phyloP scores from a whole-genome alignment of 2,329 filamentous ascomycete species.

The Talaromyces sp. region DNA sequence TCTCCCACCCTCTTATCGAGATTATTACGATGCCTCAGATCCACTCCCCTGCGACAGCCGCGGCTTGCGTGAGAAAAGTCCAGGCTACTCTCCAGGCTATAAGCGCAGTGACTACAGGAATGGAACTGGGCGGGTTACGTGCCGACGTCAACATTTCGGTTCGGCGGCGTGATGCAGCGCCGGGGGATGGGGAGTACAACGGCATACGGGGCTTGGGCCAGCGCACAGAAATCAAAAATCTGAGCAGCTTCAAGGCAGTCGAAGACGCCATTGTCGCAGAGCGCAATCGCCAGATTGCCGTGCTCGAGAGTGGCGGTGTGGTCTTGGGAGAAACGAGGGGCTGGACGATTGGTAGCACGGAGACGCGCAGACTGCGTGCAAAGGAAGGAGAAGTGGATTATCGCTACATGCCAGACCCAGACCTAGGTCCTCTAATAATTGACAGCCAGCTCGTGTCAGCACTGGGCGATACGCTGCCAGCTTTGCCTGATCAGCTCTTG shows the following conservation, averaged over 20 bases:
- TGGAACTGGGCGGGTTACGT: conserved; percentile 86
- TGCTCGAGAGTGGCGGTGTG: conserved; percentile 68
- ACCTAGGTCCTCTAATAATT: conserved; percentile 74
- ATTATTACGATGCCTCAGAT: conserved; percentile 91
- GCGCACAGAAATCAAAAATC: conserved; percentile 93
- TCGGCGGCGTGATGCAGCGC: conserved; percentile 49
- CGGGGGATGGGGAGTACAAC: conserved; percentile 44
- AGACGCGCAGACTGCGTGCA: conserved; percentile 74
- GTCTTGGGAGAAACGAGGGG: conserved; percentile 85
- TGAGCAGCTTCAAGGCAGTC: conserved; percentile 90
- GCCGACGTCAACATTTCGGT: conserved; percentile 97
- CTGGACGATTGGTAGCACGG: conserved; percentile 78
- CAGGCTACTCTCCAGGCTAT: conserved; percentile 73
- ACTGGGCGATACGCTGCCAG: conserved; percentile 59
- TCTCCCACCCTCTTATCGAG: conserved; percentile 84
- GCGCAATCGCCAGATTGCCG: conserved; percentile 75
- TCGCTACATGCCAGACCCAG: conserved; percentile 95
- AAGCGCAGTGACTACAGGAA: conserved; percentile 80
- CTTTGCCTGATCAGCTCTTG: conserved; percentile 66
- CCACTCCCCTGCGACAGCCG: conserved; percentile 78
- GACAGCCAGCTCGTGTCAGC: conserved; percentile 61
- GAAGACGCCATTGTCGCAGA: conserved; percentile 93
- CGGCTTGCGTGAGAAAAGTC: conserved; percentile 81
- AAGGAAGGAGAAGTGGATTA: conserved; percentile 98
- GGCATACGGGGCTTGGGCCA: conserved; percentile 66